phyloP scores from a whole-genome alignment of 176 grass and related monocot species.

The Carex littledalei region DNA sequence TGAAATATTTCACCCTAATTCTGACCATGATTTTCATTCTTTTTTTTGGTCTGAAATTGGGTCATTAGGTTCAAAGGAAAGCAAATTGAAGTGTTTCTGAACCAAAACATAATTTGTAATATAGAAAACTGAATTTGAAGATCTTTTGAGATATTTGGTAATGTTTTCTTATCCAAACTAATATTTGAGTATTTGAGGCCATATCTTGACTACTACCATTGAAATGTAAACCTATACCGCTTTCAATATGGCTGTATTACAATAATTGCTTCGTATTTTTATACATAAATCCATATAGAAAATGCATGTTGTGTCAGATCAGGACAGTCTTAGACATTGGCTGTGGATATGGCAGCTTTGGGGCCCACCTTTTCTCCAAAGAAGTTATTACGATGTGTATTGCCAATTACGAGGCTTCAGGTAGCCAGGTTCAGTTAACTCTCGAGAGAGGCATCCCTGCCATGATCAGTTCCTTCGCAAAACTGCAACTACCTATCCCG shows the following conservation, averaged over 20 bases:
- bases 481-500: slow-evolving; percentile 70
- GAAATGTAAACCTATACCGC: not conserved
- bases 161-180: not conserved
- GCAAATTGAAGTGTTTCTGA: not conserved
- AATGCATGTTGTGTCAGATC: slow-evolving; percentile 40
- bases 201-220: not conserved
- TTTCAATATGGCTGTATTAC: not conserved
- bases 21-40: not conserved
- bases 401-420: slow-evolving; percentile 80
- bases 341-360: slow-evolving; percentile 94
- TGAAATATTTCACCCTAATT: not conserved
- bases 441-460: slow-evolving; percentile 96
- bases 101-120: not conserved
- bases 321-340: slow-evolving; percentile 91
- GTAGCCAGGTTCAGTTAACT: slow-evolving; percentile 95
- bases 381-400: slow-evolving; percentile 89
- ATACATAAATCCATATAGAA: not conserved
- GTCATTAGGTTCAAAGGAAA: not conserved
- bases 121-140: not conserved
- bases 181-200: not conserved
- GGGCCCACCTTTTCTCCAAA: slow-evolving; percentile 75
- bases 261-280: not conserved
- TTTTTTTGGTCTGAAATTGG: not conserved
- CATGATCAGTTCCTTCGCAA: slow-evolving; percentile 75
- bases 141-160: not conserved